Evolutionary conservation across 2,329 filamentous ascomycete genomes (phyloP), one percentile per base, ranked within the genome.

Genomic region (Neopestalotiopsis sp.): DNA sequence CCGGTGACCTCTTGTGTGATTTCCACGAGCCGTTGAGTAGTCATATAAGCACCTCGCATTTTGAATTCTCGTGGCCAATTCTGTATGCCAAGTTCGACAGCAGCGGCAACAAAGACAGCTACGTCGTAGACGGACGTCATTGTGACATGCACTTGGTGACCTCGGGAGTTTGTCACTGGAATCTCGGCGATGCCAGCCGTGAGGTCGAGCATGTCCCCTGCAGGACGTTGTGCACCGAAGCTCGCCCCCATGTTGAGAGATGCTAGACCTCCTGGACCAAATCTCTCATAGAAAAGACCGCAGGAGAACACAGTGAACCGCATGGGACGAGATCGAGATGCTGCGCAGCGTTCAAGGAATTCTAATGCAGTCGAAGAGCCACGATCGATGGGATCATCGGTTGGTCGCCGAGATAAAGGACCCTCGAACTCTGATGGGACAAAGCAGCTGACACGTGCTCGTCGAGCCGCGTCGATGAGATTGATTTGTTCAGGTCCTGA

Each of bases 401-500:
- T 74, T 1, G 86, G 84, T 63, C 91, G 84, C 59, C 86, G 83
- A 20, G 80, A 79, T 17, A 92, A 83, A 40, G 83, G 83, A 1
- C 92, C 92, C 80, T 94, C 91, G 73, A 94, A 94, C 74, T 94
- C 92, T 6, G 92, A 91, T 1, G 92, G 92, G 3, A 93, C 89
- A 75, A 94, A 94, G 45, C 89, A 86, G 17, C 87, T 85, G 1
- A 94, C 92, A 20, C 88, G 84, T 20, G 86, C 88, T 65, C 85
- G 82, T 17, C 90, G 87, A 0, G 92, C 91, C 1, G 92, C 92
- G 73, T 92, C 89, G 77, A 94, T 94, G 40, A 94, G 86, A 70
- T 89, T 88, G 59, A 94, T 84, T 76, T 94, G 92, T 38, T 90
- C 84, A 20, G 80, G 81, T 4, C 91, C 91, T 1, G 87, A 87